Conservation (phyloP, 2,329 filamentous ascomycete genomes). For the Diaporthe citriasiana region DNA sequence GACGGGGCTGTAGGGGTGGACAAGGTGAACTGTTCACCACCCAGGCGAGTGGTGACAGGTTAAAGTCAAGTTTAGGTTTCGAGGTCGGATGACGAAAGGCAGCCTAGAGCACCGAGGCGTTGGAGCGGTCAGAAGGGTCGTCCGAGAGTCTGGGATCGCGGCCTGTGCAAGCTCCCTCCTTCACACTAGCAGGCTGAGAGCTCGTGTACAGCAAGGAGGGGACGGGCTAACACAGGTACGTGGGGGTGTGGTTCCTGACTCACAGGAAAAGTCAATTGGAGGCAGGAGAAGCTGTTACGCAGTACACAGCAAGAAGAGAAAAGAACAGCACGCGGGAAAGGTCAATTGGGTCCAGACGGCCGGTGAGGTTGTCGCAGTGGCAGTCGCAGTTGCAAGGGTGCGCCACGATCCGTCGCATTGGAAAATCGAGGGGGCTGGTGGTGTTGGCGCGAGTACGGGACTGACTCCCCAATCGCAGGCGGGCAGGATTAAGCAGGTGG, state of each 20-base stretch:
- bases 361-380: slow-evolving; percentile 26
- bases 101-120: slow-evolving; percentile 31
- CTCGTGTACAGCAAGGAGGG: neutral
- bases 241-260: slow-evolving; percentile 27
- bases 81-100: slow-evolving; percentile 48
- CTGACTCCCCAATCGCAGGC: neutral
- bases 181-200: slow-evolving; percentile 4
- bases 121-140: slow-evolving; percentile 37
- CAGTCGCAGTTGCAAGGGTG: slow-evolving; percentile 38
- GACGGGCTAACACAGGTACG: neutral
- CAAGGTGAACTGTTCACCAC: slow-evolving; percentile 64
- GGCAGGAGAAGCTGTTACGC: slow-evolving; percentile 33
- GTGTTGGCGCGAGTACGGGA: slow-evolving; percentile 44
- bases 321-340: slow-evolving; percentile 13
- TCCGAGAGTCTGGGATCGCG: slow-evolving; percentile 18
- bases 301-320: slow-evolving; percentile 29
- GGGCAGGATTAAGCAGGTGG: slow-evolving; percentile 40
- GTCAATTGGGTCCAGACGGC: slow-evolving; percentile 36
- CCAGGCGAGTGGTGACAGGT: slow-evolving; percentile 52
- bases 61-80: slow-evolving; percentile 74
- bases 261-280: slow-evolving; percentile 39
- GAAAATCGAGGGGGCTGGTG: slow-evolving; percentile 42
- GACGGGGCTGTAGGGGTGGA: slow-evolving; percentile 56
- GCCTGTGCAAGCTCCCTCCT: slow-evolving; percentile 26
- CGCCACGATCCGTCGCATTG: slow-evolving; percentile 39